Percentiles rank a stretch among this genome's conserved stretches.
Evolutionary conservation across 148 eudicot species (phyloP).

Genomic region (Simmondsia chinensis): DNA sequence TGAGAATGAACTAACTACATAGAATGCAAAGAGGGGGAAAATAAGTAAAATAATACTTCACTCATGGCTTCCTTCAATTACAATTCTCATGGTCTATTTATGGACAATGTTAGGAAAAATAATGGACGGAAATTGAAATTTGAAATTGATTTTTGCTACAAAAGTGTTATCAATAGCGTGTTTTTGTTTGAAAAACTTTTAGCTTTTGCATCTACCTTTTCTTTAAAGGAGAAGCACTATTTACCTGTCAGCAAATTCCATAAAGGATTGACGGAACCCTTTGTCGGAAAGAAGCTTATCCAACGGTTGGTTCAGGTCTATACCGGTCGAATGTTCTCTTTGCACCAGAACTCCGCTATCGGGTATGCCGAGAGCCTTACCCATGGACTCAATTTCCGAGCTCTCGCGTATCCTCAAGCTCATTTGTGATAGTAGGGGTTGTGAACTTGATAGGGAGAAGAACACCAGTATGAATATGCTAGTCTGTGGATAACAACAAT

Average conservation of each 20-base stretch:
- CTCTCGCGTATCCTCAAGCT: slow-evolving; percentile 57
- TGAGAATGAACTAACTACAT: too few relatives aligned
- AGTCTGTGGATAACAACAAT: slow-evolving; percentile 37
- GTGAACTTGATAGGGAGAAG: slow-evolving; percentile 82
- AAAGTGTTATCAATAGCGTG: too few relatives aligned
- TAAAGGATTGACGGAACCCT: slow-evolving; percentile 66
- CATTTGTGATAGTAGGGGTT: slow-evolving; percentile 69
- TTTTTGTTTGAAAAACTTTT: too few relatives aligned
- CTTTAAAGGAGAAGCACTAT: too few relatives aligned
- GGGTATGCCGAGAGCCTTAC: slow-evolving; percentile 72
- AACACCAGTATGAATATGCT: slow-evolving; percentile 65
- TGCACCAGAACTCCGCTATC: slow-evolving; percentile 32
- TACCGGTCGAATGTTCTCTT: slow-evolving; percentile 19
- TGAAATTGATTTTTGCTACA: too few relatives aligned
- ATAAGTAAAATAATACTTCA: too few relatives aligned
- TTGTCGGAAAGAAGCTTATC: slow-evolving; percentile 74
- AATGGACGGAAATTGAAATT: too few relatives aligned
- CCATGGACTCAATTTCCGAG: slow-evolving; percentile 43
- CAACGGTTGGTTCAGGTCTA: slow-evolving; percentile 52
- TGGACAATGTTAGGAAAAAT: too few relatives aligned
- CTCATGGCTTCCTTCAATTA: too few relatives aligned
- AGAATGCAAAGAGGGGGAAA: too few relatives aligned
- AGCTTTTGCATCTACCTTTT: too few relatives aligned
- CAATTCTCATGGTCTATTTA: too few relatives aligned
- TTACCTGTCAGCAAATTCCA: slow-evolving; percentile 95